Evolutionary conservation across 768 basidiomycete species (phyloP).

Genomic region (Lactarius quietus): DNA sequence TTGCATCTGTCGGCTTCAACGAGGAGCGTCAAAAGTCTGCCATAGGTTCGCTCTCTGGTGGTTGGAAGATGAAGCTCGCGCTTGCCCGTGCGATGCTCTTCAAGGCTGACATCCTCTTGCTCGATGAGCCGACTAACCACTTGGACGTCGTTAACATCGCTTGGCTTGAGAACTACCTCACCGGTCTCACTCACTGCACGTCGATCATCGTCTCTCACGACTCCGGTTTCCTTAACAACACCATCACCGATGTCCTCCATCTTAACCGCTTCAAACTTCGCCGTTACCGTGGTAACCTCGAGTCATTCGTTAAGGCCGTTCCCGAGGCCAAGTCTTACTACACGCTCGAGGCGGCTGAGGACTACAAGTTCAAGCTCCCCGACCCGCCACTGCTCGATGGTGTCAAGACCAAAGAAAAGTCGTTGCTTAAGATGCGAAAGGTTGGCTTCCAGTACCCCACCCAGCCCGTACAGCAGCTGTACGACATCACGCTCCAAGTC

Average conservation of each 20-base stretch:
- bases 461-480: conserved; percentile 81
- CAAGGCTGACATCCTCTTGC: conserved; percentile 94
- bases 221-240: conserved; percentile 96
- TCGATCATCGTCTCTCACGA: conserved; percentile 99
- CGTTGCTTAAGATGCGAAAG: conserved; percentile 93
- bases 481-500: conserved; percentile 94
- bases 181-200: conserved; percentile 82
- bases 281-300: conserved; percentile 93
- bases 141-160: conserved; percentile 97
- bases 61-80: conserved; percentile 99
- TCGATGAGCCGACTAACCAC: conserved; percentile 97
- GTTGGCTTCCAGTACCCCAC: conserved; percentile 96
- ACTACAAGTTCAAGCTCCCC: conserved; percentile 98
- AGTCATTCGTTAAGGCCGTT: conserved; percentile 89
- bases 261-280: conserved; percentile 98
- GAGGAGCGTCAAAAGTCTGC: conserved; percentile 81
- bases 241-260: conserved; percentile 96
- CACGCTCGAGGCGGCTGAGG: conserved; percentile 90
- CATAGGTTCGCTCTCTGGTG: conserved; percentile 91
- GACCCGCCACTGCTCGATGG: conserved; percentile 96
- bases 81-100: conserved; percentile 96
- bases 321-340: conserved; percentile 99
- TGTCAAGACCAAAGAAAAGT: conserved; percentile 99
- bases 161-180: conserved; percentile 95
- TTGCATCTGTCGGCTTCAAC: conserved; percentile 88